Evolutionary conservation across 2,329 filamentous ascomycete genomes (phyloP).

Genomic region (Trichoderma breve): DNA sequence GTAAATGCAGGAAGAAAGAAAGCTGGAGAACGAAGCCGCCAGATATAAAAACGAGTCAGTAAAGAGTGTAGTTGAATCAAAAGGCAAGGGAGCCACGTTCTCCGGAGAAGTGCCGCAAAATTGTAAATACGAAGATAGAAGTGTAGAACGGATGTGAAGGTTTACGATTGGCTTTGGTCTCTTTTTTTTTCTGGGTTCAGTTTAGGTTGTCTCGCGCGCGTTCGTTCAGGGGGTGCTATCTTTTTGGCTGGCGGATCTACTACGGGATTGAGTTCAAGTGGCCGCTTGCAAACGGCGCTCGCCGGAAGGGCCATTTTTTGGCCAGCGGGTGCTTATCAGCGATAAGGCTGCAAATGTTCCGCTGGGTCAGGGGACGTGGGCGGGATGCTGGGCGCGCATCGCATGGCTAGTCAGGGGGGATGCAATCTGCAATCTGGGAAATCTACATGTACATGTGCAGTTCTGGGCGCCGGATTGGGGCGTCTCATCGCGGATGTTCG

Average conservation of each 20-base stretch:
- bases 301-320: neutral
- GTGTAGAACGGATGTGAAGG: neutral
- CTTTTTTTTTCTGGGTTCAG: neutral
- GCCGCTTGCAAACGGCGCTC: neutral
- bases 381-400: neutral
- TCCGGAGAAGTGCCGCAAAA: neutral
- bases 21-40: neutral
- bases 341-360: neutral
- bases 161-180: neutral
- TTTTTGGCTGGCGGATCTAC: neutral
- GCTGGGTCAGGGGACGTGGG: conserved; percentile 3
- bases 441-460: neutral
- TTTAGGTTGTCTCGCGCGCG: neutral
- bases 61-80: neutral
- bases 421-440: neutral
- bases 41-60: neutral
- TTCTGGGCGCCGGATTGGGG: neutral
- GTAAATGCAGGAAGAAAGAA: neutral
- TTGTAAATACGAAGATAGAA: neutral
- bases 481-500: neutral
- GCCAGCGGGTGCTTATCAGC: conserved; percentile 4
- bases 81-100: neutral
- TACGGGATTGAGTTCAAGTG: too few relatives aligned
- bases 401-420: neutral
- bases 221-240: neutral